Evolutionary conservation across 2,329 filamentous ascomycete genomes (phyloP).

Genomic region (Aspergillus amoenus): DNA sequence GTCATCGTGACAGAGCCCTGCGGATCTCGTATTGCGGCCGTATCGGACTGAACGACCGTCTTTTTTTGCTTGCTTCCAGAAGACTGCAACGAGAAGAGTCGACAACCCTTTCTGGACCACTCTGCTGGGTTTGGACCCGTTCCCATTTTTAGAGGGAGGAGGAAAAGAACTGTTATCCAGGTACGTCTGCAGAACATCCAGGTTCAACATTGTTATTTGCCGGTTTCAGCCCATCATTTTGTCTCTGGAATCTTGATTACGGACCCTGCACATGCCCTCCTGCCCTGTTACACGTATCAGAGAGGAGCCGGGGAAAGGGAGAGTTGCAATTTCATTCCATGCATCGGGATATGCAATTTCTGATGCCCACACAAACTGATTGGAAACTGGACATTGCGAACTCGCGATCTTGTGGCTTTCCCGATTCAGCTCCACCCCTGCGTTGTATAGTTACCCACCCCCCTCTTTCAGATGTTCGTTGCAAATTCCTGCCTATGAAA

Average conservation of each 20-base stretch:
- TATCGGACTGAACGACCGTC: slow-evolving; percentile 6
- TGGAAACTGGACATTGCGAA: neutral
- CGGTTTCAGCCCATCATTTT: neutral
- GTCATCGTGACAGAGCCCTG: slow-evolving; percentile 11
- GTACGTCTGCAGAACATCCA: slow-evolving; percentile 11
- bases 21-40: slow-evolving; percentile 15
- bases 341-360: slow-evolving; percentile 8
- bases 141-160: neutral
- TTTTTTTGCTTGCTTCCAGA: slow-evolving; percentile 1
- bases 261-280: slow-evolving; percentile 1
- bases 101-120: too few species aligned
- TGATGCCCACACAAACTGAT: neutral
- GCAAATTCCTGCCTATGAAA: too few species aligned
- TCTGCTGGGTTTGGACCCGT: neutral
- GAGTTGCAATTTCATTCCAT: slow-evolving; percentile 5
- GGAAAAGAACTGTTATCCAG: slow-evolving; percentile 10
- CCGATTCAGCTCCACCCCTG: slow-evolving; percentile 14
- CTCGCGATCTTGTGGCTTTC: slow-evolving; percentile 7
- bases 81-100: too few species aligned
- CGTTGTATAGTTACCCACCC: slow-evolving; percentile 16
- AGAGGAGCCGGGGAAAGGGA: neutral
- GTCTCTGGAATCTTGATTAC: slow-evolving; percentile 4
- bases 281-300: slow-evolving; percentile 2
- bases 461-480: slow-evolving; percentile 1
- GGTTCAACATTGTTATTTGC: slow-evolving; percentile 2